phyloP scores from a whole-genome alignment of 805 yeast species.

The Suhomyces sp. region DNA sequence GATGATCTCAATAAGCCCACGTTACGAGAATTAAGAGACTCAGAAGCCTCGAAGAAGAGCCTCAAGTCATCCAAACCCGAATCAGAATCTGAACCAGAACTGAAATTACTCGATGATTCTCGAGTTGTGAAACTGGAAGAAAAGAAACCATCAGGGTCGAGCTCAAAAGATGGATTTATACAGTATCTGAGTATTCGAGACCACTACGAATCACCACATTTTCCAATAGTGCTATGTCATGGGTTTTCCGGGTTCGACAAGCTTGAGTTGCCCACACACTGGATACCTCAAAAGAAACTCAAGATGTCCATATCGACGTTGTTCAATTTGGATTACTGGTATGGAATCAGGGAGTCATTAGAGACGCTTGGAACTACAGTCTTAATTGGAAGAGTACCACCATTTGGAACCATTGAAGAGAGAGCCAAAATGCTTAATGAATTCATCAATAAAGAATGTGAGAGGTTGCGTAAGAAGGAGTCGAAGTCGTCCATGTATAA shows the following conservation, averaged over 20 bases:
- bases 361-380: constrained; percentile 65
- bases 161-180: too few species aligned
- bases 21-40: too few species aligned
- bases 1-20: too few species aligned
- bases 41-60: too few species aligned
- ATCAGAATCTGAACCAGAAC: too few species aligned
- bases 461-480: constrained; percentile 13
- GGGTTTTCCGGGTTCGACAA: constrained; percentile 83
- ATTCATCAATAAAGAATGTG: constrained; percentile 42
- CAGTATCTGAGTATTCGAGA: constrained; percentile 22
- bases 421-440: constrained; percentile 60
- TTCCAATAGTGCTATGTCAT: constrained; percentile 81
- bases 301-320: constrained; percentile 11
- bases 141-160: too few species aligned
- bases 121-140: too few species aligned
- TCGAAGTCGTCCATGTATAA: constrained; percentile 5
- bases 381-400: constrained; percentile 74
- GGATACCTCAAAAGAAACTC: constrained; percentile 12
- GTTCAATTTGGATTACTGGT: constrained; percentile 70
- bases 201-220: constrained; percentile 56
- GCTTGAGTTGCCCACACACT: constrained; percentile 18
- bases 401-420: constrained; percentile 71
- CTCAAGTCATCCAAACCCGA: too few species aligned
- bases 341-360: constrained; percentile 67
- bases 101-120: too few species aligned